These are phyloP conservation scores for Monosporascus sp. DNA, from an alignment of 2,329 filamentous ascomycete species.

Conservation along the genomic window DNA sequence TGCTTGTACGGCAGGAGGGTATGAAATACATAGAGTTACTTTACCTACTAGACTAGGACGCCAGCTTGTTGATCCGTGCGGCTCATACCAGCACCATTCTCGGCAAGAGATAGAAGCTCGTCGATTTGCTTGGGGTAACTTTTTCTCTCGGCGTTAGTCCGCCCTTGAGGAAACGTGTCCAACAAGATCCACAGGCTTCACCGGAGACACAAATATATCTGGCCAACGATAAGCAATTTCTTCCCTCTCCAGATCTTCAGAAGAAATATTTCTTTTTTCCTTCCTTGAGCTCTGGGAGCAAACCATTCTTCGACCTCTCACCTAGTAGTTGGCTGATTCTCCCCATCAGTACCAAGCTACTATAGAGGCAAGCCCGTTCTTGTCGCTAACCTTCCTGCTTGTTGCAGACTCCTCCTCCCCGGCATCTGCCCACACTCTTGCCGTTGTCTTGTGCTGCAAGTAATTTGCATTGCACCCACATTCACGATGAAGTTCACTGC, in stretches of 20 bases:
- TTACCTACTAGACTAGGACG: too few relatives aligned
- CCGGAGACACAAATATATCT: constrained; percentile 1
- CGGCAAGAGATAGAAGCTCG: not conserved
- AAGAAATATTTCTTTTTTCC: constrained; percentile 12
- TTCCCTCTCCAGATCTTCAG: not conserved
- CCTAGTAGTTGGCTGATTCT: too few relatives aligned
- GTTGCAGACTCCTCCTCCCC: not conserved
- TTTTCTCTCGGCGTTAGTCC: not conserved
- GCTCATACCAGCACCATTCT: not conserved
- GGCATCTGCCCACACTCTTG: not conserved
- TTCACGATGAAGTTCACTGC: constrained; percentile 78
- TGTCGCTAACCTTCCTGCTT: not conserved
- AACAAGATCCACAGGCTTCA: not conserved
- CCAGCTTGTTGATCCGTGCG: not conserved
- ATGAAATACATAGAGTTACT: too few relatives aligned
- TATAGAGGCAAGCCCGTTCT: not conserved
- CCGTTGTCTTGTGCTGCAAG: not conserved
- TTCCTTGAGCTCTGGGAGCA: constrained; percentile 35
- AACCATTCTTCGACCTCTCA: constrained; percentile 21
- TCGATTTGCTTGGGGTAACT: not conserved
- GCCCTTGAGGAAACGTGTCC: not conserved
- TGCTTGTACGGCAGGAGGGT: too few relatives aligned
- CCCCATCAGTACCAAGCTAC: too few relatives aligned
- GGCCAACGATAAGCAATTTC: not conserved
- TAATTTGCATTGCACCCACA: constrained; percentile 4